phyloP scores from a whole-genome alignment of 2,329 filamentous ascomycete species.

The Apiospora aurea region DNA sequence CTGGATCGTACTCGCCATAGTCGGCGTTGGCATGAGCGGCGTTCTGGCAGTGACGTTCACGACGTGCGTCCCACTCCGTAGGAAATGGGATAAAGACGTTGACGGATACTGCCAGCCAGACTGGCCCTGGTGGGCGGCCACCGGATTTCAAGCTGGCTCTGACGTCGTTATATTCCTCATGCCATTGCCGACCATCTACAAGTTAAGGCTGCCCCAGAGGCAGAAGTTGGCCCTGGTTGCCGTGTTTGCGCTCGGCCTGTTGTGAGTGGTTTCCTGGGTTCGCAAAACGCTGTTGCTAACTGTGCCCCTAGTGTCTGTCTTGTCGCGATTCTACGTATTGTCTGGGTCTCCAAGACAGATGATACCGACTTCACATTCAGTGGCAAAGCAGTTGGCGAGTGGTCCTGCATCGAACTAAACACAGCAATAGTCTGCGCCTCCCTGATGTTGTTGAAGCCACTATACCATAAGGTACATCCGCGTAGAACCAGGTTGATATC shows the following conservation, averaged over 20 bases:
- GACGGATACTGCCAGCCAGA: slow-evolving; percentile 30
- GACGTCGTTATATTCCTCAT: slow-evolving; percentile 42
- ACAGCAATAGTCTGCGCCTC: slow-evolving; percentile 46
- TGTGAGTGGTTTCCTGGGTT: slow-evolving; percentile 40
- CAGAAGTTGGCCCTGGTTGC: slow-evolving; percentile 49
- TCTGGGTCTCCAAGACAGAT: slow-evolving; percentile 35
- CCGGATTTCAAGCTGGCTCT: slow-evolving; percentile 35
- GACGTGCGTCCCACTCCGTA: slow-evolving; percentile 23
- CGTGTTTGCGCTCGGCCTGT: slow-evolving; percentile 51
- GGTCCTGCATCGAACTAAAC: slow-evolving; percentile 47
- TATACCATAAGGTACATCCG: slow-evolving; percentile 39
- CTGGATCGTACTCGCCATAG: not conserved
- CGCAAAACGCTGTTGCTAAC: not conserved
- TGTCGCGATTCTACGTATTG: slow-evolving; percentile 44
- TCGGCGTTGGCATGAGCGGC: not conserved
- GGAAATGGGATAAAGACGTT: slow-evolving; percentile 20
- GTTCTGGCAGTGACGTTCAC: slow-evolving; percentile 22
- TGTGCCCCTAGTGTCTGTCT: slow-evolving; percentile 42
- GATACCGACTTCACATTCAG: slow-evolving; percentile 39
- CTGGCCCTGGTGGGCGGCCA: slow-evolving; percentile 37
- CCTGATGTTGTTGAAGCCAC: slow-evolving; percentile 47
- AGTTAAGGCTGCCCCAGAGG: slow-evolving; percentile 48
- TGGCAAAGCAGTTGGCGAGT: slow-evolving; percentile 41
- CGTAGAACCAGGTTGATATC: not conserved
- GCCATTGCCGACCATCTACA: slow-evolving; percentile 51